These are phyloP conservation scores for Medicago ruthenica DNA, from an alignment of 306 rosid species.

Conservation along the genomic window DNA sequence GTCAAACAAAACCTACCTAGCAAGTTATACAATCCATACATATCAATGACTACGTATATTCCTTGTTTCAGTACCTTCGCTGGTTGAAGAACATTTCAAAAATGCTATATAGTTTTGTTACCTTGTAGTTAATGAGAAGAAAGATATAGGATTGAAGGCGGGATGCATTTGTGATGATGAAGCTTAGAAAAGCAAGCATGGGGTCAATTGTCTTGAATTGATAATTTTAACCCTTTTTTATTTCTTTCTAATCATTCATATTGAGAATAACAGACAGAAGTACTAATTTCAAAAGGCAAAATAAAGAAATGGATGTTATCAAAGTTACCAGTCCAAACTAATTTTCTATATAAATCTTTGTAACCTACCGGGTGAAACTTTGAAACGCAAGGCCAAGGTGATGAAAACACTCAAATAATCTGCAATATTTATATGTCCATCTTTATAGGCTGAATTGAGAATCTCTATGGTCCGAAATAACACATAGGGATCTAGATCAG, in stretches of 20 bases:
- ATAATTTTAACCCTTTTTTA: constrained; percentile 16
- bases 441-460: constrained; percentile 69
- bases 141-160: constrained; percentile 15
- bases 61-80: constrained; percentile 30
- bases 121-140: constrained; percentile 19
- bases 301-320: constrained; percentile 31
- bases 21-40: constrained; percentile 23
- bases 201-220: neutral
- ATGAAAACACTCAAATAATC: constrained; percentile 71
- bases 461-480: constrained; percentile 66
- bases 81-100: constrained; percentile 26
- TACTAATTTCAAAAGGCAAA: constrained; percentile 30
- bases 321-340: constrained; percentile 14
- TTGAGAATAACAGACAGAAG: constrained; percentile 25
- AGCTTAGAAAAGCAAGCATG: constrained; percentile 4
- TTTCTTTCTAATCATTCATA: constrained; percentile 17
- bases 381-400: constrained; percentile 65
- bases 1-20: constrained; percentile 33
- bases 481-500: constrained; percentile 61
- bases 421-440: constrained; percentile 60
- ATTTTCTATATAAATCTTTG: constrained; percentile 22
- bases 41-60: constrained; percentile 28
- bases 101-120: constrained; percentile 24
- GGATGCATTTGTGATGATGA: constrained; percentile 1
- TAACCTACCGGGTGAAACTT: constrained; percentile 67